phyloP scores from a whole-genome alignment of 208 protist species.

The Acanthamoeba lenticulata region DNA sequence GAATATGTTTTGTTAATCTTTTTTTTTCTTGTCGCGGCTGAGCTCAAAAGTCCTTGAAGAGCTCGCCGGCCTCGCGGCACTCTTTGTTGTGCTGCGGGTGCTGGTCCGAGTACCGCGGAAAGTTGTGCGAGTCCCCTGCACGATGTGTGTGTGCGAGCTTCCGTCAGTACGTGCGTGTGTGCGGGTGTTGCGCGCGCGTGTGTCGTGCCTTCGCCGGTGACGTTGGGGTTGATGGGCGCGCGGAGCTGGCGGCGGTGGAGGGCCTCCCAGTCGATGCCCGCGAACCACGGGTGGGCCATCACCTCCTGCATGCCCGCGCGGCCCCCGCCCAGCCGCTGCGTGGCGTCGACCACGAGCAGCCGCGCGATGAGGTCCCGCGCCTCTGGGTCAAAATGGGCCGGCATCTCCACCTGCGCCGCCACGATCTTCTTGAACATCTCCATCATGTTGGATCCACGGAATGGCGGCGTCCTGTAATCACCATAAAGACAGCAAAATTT shows the following conservation, averaged over 20 bases:
- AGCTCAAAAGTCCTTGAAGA: too few relatives aligned
- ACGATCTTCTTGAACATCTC: constrained; percentile 94
- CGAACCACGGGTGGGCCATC: constrained; percentile 97
- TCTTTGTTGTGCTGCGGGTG: too few relatives aligned
- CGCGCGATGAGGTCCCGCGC: constrained; percentile 88
- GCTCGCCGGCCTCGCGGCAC: too few relatives aligned
- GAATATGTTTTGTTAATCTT: too few relatives aligned
- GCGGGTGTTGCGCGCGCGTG: too few relatives aligned
- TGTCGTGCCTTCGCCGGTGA: too few relatives aligned
- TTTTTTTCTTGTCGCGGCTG: too few relatives aligned
- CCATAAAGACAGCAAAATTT: too few relatives aligned
- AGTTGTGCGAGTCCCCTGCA: too few relatives aligned
- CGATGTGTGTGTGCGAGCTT: too few relatives aligned
- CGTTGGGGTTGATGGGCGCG: constrained; percentile 74
- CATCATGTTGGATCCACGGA: constrained; percentile 88
- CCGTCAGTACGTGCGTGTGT: too few relatives aligned
- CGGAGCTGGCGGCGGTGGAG: constrained; percentile 68
- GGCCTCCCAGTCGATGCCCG: constrained; percentile 92
- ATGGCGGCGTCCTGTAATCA: constrained; percentile 91
- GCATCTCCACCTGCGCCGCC: constrained; percentile 88
- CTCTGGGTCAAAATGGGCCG: constrained; percentile 85
- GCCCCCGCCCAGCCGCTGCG: constrained; percentile 89
- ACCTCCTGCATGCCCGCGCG: constrained; percentile 93
- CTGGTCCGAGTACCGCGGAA: too few relatives aligned
- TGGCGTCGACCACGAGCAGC: constrained; percentile 86